These are phyloP conservation scores for Mercurialis annua DNA, from an alignment of 345 rosid species.

Conservation along the genomic window DNA sequence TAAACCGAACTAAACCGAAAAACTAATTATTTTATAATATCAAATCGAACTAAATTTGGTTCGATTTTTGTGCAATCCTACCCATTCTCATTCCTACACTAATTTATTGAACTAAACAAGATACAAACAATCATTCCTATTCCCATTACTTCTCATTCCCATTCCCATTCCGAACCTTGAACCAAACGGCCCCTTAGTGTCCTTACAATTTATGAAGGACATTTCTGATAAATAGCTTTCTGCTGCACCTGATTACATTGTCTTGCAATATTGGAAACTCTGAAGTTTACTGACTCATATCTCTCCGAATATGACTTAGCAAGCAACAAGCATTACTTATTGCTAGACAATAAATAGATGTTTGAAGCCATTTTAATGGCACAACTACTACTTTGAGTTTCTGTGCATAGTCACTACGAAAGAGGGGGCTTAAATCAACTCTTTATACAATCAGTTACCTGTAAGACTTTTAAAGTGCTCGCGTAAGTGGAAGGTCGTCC, in stretches of 20 bases:
- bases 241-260: neutral
- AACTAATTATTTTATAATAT: too few species aligned
- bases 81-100: too few species aligned
- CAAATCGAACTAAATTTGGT: too few species aligned
- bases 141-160: too few species aligned
- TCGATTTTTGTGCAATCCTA: too few species aligned
- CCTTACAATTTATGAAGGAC: neutral
- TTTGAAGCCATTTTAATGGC: neutral
- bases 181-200: too few species aligned
- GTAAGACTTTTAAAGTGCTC: constrained; percentile 75
- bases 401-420: neutral
- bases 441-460: constrained; percentile 40
- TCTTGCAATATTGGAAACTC: neutral
- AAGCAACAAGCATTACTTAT: neutral
- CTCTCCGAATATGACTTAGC: neutral
- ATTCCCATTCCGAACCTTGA: too few species aligned
- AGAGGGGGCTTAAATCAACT: neutral
- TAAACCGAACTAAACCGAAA: too few species aligned
- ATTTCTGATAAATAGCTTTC: neutral
- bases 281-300: neutral
- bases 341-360: neutral
- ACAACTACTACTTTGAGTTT: neutral
- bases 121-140: too few species aligned
- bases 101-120: too few species aligned
- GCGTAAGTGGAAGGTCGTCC: constrained; percentile 99